A percentile compares a stretch with the other conserved stretches of the same genome.
Evolutionary conservation across 2,329 filamentous ascomycete genomes (phyloP).

Genomic region (Tolypocladium endophyticum): DNA sequence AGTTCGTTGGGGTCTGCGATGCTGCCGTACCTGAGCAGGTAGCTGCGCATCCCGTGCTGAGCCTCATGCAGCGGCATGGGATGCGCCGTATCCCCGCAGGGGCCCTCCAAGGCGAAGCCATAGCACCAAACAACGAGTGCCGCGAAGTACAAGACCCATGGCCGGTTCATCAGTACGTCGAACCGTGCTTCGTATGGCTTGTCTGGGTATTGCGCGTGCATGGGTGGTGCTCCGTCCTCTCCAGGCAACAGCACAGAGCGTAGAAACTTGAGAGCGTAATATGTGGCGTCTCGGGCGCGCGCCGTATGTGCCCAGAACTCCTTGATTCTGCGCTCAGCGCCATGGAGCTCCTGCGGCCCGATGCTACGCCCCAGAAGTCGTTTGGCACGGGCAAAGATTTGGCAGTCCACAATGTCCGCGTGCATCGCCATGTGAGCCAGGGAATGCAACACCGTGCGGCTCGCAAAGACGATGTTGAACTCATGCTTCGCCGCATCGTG

Average conservation of each 20-base stretch:
- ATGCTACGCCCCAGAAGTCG: conserved; percentile 79
- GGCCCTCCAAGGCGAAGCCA: conserved; percentile 80
- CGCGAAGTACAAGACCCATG: conserved; percentile 94
- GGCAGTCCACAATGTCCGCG: conserved; percentile 92
- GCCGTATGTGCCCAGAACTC: conserved; percentile 84
- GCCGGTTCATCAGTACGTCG: conserved; percentile 80
- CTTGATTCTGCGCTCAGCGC: conserved; percentile 73
- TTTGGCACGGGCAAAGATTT: conserved; percentile 85
- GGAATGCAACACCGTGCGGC: conserved; percentile 80
- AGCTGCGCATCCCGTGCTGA: conserved; percentile 68
- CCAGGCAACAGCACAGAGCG: conserved; percentile 65
- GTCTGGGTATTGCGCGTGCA: conserved; percentile 17
- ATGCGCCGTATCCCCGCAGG: conserved; percentile 42
- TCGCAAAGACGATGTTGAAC: conserved; percentile 63
- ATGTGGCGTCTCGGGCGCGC: conserved; percentile 80
- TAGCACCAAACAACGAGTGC: conserved; percentile 92
- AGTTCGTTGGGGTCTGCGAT: conserved; percentile 70
- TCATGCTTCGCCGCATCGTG: conserved; percentile 49
- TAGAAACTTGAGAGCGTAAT: conserved; percentile 83
- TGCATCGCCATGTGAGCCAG: conserved; percentile 97
- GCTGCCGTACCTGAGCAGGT: conserved; percentile 61
- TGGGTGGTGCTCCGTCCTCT: background rate
- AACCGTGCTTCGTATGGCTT: conserved; percentile 69
- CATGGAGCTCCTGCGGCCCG: conserved; percentile 68
- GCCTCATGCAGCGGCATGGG: conserved; percentile 55